These are phyloP conservation scores for Parasitella parasitica DNA, from an alignment of 371 early-diverging fungal genomes.

Conservation along the genomic window DNA sequence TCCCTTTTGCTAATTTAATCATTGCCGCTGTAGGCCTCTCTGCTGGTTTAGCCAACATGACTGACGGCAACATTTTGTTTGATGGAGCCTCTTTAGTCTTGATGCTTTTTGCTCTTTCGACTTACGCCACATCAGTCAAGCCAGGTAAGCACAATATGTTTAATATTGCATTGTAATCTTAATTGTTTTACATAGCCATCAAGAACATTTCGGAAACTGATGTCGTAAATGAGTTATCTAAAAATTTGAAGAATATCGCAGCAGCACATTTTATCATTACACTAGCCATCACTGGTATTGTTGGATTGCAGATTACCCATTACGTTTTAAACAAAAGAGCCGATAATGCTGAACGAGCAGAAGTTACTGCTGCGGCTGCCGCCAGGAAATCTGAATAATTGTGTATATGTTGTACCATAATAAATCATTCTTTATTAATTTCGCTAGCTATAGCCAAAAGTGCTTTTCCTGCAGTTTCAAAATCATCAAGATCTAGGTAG, in stretches of 20 bases:
- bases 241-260: conserved; percentile 44
- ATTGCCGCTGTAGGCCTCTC: conserved; percentile 48
- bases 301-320: conserved; percentile 47
- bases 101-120: conserved; percentile 48
- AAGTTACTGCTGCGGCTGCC: conserved; percentile 1
- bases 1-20: conserved; percentile 44
- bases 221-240: conserved; percentile 14
- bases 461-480: conserved; percentile 39
- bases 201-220: conserved; percentile 24
- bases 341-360: conserved; percentile 19
- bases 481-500: conserved; percentile 57
- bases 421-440: neutral
- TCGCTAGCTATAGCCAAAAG: conserved; percentile 35
- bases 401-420: neutral
- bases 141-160: too few species aligned
- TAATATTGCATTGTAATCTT: too few species aligned
- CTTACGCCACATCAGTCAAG: conserved; percentile 45
- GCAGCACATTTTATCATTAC: conserved; percentile 52
- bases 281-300: conserved; percentile 50
- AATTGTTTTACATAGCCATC: conserved; percentile 9
- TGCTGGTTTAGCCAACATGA: conserved; percentile 50
- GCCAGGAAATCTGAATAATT: conserved; percentile 19
- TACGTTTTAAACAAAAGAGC: conserved; percentile 41
- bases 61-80: conserved; percentile 45
- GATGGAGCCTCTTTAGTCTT: conserved; percentile 53